Evolutionary conservation across 2,329 filamentous ascomycete species (phyloP), one percentile per base, ranked within the genome.

Genomic region (Fusarium coicis): DNA sequence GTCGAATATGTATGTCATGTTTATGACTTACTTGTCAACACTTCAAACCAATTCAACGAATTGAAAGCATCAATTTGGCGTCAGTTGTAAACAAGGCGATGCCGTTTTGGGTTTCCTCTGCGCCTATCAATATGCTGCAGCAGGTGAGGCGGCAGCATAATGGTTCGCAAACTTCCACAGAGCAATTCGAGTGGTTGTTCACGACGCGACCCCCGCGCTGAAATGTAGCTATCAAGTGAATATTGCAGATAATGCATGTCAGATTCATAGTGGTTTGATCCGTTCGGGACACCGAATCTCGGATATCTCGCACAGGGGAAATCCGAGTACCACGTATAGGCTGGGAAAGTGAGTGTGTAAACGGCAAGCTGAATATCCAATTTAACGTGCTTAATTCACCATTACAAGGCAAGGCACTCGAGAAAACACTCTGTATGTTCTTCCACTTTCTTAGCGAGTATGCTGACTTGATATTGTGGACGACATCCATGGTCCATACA

Each of bases 21-120:
- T 55, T 28, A 60, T 76, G 72, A 69, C 66, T 66, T 76, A 42
- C 60, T 62, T 74, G 58, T 63, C 49, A 56, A 62, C 59, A 54
- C 70, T 52, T 49, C 34, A 46, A 58, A 10, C 37, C 14, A 40
- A 14, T 55, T 26, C 28, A 18, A 52, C 68, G 52, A 70, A 62
- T 70, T n/a, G 44, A 67, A 30, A 54, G 50, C 42, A 36, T 54
- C 44, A 54, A n/a, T 56, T 55, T 70, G 65, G 65, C 23, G 54
- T 66, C 30, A 26, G 28, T 8, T 49, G 59, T 73, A 69, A 74
- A 74, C 68, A 70, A 66, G 44, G 23, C 68, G 56, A 68, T 75
- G 15, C 63, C 59, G 36, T 18, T 70, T 72, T 70, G 42, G 60
- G 43, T 10, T 30, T 44, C 21, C 40, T 40, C 28, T 23, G 49